phyloP scores from a whole-genome alignment of 192 early-diverging fungal genomes.

The Chytriomyces sp. region DNA sequence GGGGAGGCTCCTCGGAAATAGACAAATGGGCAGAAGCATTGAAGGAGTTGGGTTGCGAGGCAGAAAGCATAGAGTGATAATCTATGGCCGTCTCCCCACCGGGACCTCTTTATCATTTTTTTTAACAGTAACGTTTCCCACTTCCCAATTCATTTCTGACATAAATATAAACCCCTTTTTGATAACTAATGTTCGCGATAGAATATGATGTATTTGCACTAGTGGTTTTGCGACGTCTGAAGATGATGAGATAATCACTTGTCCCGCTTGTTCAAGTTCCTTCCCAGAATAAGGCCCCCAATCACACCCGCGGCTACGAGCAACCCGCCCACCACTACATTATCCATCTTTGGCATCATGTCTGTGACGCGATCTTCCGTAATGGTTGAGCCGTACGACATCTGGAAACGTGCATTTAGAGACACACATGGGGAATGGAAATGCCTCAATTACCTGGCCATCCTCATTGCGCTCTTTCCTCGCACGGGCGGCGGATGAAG shows the following conservation, averaged over 20 bases:
- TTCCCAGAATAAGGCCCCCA: neutral
- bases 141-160: neutral
- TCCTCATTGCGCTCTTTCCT: neutral
- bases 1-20: conserved; percentile 41
- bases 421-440: neutral
- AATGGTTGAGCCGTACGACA: neutral
- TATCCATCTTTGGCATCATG: neutral
- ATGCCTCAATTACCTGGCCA: neutral
- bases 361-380: neutral
- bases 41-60: conserved; percentile 32
- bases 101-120: no score
- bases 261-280: neutral
- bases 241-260: neutral
- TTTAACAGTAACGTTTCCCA: neutral
- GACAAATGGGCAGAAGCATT: conserved; percentile 41
- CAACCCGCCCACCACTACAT: neutral
- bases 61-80: neutral
- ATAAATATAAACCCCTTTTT: neutral
- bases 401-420: neutral
- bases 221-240: neutral
- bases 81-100: no score
- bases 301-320: neutral
- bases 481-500: neutral
- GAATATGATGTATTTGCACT: neutral
- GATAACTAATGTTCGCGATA: neutral